These are phyloP conservation scores for Nepenthes alata DNA, from an alignment of 179 eudicot genomes.

Conservation along the genomic window DNA sequence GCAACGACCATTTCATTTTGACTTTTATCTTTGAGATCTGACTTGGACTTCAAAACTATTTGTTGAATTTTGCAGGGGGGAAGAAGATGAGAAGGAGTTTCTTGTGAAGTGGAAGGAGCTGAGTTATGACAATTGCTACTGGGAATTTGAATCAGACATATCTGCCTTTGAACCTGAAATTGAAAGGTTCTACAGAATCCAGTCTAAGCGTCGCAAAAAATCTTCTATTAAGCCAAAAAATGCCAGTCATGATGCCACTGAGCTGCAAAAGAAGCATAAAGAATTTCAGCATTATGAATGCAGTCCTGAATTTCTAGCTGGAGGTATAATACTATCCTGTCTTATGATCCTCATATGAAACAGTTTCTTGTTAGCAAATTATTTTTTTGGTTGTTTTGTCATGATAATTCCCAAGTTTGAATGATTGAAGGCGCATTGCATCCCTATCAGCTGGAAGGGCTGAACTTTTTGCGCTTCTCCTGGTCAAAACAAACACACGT, in stretches of 20 bases:
- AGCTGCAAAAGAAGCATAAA: constrained; percentile 48
- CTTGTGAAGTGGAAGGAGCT: constrained; percentile 92
- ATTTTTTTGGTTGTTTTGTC: neutral
- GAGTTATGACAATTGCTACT: constrained; percentile 80
- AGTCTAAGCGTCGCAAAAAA: constrained; percentile 49
- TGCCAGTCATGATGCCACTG: constrained; percentile 34
- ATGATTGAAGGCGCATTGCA: constrained; percentile 65
- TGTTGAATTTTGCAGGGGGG: constrained; percentile 36
- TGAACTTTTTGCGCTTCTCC: constrained; percentile 89
- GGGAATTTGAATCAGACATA: constrained; percentile 87
- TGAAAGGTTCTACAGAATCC: constrained; percentile 51
- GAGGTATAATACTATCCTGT: constrained; percentile 30
- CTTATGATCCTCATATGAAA: too few species aligned
- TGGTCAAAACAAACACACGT: constrained; percentile 97
- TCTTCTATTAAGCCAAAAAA: constrained; percentile 41
- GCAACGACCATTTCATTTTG: too few species aligned
- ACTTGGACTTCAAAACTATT: neutral
- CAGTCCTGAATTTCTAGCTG: constrained; percentile 73
- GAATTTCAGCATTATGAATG: constrained; percentile 86
- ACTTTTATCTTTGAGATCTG: neutral
- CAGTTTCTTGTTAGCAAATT: neutral
- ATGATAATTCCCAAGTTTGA: constrained; percentile 4
- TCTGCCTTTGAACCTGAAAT: constrained; percentile 69
- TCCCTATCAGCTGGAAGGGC: constrained; percentile 97
- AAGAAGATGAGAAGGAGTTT: constrained; percentile 70